phyloP scores from a whole-genome alignment of 345 rosid genomes.

The Barbarea vulgaris region DNA sequence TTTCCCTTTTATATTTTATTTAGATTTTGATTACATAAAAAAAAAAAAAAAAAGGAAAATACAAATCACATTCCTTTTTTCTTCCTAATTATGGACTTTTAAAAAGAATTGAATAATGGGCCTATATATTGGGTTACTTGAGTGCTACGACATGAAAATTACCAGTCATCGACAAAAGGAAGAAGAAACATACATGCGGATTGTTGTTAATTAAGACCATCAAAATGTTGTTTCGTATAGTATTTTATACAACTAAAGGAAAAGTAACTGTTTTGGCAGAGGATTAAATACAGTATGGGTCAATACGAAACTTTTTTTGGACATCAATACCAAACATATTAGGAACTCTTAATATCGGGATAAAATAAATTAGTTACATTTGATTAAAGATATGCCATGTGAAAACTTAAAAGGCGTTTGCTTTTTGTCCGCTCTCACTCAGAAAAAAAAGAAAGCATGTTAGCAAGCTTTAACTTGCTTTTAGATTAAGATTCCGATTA shows the following conservation, averaged over 20 bases:
- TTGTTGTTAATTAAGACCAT: too few relatives aligned
- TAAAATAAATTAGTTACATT: not conserved
- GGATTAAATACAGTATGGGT: not conserved
- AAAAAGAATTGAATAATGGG: too few relatives aligned
- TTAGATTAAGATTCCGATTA: slow-evolving; percentile 12
- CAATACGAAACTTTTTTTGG: not conserved
- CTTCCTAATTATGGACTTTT: too few relatives aligned
- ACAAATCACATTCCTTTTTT: too few relatives aligned
- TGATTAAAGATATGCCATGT: slow-evolving; percentile 28
- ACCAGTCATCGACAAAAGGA: too few relatives aligned
- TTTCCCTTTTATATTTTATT: too few relatives aligned
- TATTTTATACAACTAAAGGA: not conserved
- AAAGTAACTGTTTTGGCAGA: not conserved
- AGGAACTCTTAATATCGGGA: not conserved
- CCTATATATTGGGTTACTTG: too few relatives aligned
- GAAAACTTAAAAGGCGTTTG: slow-evolving; percentile 24
- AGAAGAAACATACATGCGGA: too few relatives aligned
- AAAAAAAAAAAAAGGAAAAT: too few relatives aligned
- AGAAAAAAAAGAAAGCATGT: not conserved
- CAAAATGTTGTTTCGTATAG: not conserved
- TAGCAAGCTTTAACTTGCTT: slow-evolving; percentile 38
- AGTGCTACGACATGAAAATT: too few relatives aligned
- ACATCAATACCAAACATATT: slow-evolving; percentile 3
- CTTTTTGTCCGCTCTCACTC: slow-evolving; percentile 20
- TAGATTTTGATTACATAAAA: not conserved